phyloP scores from a whole-genome alignment of 2,329 filamentous ascomycete genomes.

The Penicillium glabrum region DNA sequence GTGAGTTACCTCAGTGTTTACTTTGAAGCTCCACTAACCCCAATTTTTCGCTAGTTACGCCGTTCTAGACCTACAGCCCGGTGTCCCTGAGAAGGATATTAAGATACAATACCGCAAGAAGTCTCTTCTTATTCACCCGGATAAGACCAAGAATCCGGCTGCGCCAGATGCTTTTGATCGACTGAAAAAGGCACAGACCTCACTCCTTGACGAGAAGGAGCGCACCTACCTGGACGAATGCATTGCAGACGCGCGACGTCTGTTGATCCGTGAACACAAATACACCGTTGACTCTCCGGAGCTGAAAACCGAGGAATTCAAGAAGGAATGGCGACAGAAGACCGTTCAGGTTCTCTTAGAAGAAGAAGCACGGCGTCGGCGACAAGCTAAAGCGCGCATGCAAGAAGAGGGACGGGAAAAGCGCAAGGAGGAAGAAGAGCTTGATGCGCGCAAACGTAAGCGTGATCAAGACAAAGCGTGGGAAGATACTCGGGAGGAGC shows the following conservation, averaged over 20 bases:
- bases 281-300: conserved; percentile 88
- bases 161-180: conserved; percentile 96
- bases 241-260: conserved; percentile 92
- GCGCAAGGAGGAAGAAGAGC: conserved; percentile 79
- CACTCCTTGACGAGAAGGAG: conserved; percentile 91
- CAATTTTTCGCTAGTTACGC: conserved; percentile 64
- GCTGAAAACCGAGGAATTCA: conserved; percentile 76
- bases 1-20: conserved; percentile 40
- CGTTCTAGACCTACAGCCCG: conserved; percentile 91
- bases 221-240: conserved; percentile 85
- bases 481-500: conserved; percentile 87
- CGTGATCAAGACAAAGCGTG: conserved; percentile 91
- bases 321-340: conserved; percentile 85
- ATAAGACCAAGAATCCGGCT: conserved; percentile 88
- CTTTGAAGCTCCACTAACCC: not conserved
- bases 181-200: conserved; percentile 88
- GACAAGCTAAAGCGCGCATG: conserved; percentile 91
- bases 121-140: conserved; percentile 97
- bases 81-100: conserved; percentile 94
- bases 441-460: conserved; percentile 78
- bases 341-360: conserved; percentile 86
- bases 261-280: conserved; percentile 91
- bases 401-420: conserved; percentile 93
- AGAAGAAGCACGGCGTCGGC: conserved; percentile 78
- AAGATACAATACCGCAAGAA: conserved; percentile 93